phyloP scores from a whole-genome alignment of 2,329 filamentous ascomycete genomes.

The Trichoderma cornu-damae region DNA sequence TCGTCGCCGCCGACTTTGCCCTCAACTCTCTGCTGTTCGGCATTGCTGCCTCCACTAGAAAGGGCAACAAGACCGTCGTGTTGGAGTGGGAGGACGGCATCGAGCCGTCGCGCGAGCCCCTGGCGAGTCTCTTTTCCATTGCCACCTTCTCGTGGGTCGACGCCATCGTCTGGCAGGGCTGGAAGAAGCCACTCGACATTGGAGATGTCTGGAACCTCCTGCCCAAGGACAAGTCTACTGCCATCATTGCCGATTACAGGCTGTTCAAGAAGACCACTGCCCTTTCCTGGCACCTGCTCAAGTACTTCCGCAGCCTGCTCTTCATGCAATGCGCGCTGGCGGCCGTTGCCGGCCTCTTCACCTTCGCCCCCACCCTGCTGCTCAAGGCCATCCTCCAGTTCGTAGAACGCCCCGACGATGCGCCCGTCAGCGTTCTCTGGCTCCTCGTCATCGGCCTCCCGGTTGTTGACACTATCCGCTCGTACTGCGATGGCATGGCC shows the following conservation, averaged over 20 bases:
- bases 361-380: constrained; percentile 85
- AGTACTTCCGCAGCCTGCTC: constrained; percentile 75
- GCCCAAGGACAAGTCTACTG: constrained; percentile 79
- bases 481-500: constrained; percentile 76
- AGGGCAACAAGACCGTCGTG: constrained; percentile 84
- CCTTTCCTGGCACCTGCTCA: constrained; percentile 73
- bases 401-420: constrained; percentile 72
- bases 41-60: constrained; percentile 75
- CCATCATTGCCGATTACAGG: constrained; percentile 75
- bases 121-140: constrained; percentile 82
- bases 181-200: constrained; percentile 76
- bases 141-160: constrained; percentile 90
- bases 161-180: constrained; percentile 81
- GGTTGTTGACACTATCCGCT: constrained; percentile 73
- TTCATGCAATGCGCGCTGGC: constrained; percentile 77
- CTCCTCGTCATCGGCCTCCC: constrained; percentile 90
- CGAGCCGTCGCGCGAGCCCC: constrained; percentile 78
- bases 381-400: constrained; percentile 90
- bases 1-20: constrained; percentile 69
- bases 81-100: constrained; percentile 86
- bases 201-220: constrained; percentile 87
- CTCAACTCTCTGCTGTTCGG: constrained; percentile 68
- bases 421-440: constrained; percentile 86
- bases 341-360: constrained; percentile 71
- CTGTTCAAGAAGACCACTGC: constrained; percentile 76